These are phyloP conservation scores for Fusarium vanettenii DNA, from an alignment of 2,329 filamentous ascomycete genomes.

Conservation along the genomic window DNA sequence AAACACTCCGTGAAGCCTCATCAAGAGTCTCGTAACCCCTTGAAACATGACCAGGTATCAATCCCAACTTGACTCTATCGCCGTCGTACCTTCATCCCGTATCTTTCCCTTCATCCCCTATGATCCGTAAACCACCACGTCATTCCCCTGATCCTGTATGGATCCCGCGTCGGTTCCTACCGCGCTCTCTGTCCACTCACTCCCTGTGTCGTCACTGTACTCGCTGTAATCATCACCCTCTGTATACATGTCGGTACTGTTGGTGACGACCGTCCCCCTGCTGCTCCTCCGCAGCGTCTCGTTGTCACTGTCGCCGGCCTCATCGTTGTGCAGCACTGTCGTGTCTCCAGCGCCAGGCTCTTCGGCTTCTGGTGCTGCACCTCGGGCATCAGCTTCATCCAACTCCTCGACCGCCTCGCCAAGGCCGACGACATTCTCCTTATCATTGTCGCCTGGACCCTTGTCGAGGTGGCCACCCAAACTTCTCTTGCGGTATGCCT, in stretches of 20 bases:
- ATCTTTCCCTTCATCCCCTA: slow-evolving; percentile 16
- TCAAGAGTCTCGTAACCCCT: slow-evolving; percentile 6
- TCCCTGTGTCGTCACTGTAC: slow-evolving; percentile 56
- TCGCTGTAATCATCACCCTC: slow-evolving; percentile 54
- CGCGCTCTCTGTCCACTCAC: slow-evolving; percentile 62
- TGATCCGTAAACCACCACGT: slow-evolving; percentile 51
- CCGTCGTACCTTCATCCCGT: slow-evolving; percentile 1
- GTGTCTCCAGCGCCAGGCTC: slow-evolving; percentile 41
- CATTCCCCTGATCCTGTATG: slow-evolving; percentile 48
- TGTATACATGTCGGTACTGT: slow-evolving; percentile 51
- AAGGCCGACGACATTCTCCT: slow-evolving; percentile 70
- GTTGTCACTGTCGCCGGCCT: slow-evolving; percentile 59
- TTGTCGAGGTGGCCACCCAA: slow-evolving; percentile 69
- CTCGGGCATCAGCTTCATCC: slow-evolving; percentile 47
- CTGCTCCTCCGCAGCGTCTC: slow-evolving; percentile 62
- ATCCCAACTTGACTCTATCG: slow-evolving; percentile 8
- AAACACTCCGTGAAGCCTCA: slow-evolving; percentile 3
- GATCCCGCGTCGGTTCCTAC: slow-evolving; percentile 42
- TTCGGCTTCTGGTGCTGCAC: slow-evolving; percentile 23
- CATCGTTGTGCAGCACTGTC: slow-evolving; percentile 39
- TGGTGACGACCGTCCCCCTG: slow-evolving; percentile 61
- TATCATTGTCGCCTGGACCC: slow-evolving; percentile 65
- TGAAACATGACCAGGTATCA: slow-evolving; percentile 26
- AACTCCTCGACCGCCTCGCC: slow-evolving; percentile 73
- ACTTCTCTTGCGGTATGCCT: slow-evolving; percentile 72